phyloP scores from a whole-genome alignment of 768 basidiomycete species.

The Rhizopogon rudus region DNA sequence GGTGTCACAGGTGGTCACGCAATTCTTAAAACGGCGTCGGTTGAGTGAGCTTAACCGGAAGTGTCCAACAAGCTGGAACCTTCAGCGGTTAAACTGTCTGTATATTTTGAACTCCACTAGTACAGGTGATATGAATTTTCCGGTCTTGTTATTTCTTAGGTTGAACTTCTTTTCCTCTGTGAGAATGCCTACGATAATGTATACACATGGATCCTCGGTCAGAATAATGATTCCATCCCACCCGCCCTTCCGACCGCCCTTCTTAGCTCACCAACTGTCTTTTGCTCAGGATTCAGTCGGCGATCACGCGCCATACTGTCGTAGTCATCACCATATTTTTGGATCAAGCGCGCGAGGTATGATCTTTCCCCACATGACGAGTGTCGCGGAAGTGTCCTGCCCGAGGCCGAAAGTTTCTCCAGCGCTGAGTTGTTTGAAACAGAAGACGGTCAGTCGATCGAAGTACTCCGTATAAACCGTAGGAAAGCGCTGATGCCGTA shows the following conservation, averaged over 20 bases:
- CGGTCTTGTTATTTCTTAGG: not conserved
- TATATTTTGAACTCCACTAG: too few species aligned
- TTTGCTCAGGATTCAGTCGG: slow-evolving; percentile 77
- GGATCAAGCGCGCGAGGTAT: slow-evolving; percentile 63
- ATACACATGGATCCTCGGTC: not conserved
- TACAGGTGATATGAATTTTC: too few species aligned
- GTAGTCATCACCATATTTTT: slow-evolving; percentile 67
- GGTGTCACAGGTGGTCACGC: slow-evolving; percentile 18
- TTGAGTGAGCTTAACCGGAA: not conserved
- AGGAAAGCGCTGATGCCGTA: not conserved
- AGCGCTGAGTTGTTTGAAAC: slow-evolving; percentile 41
- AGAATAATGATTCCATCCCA: slow-evolving; percentile 27
- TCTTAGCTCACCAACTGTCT: slow-evolving; percentile 73
- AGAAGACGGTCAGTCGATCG: slow-evolving; percentile 1
- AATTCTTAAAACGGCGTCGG: slow-evolving; percentile 13
- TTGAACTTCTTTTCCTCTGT: not conserved
- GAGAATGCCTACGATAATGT: not conserved
- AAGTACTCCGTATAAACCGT: not conserved
- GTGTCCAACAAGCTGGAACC: too few species aligned
- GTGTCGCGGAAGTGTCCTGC: slow-evolving; percentile 48
- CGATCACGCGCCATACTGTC: slow-evolving; percentile 76
- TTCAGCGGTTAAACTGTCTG: too few species aligned
- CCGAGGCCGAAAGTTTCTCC: slow-evolving; percentile 52
- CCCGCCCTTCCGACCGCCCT: slow-evolving; percentile 58
- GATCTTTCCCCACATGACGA: slow-evolving; percentile 63